Percentiles rank a stretch among this genome's conserved stretches.
These are phyloP conservation scores for Ailanthus altissimus DNA, from an alignment of 345 rosid genomes.

Conservation along the genomic window DNA sequence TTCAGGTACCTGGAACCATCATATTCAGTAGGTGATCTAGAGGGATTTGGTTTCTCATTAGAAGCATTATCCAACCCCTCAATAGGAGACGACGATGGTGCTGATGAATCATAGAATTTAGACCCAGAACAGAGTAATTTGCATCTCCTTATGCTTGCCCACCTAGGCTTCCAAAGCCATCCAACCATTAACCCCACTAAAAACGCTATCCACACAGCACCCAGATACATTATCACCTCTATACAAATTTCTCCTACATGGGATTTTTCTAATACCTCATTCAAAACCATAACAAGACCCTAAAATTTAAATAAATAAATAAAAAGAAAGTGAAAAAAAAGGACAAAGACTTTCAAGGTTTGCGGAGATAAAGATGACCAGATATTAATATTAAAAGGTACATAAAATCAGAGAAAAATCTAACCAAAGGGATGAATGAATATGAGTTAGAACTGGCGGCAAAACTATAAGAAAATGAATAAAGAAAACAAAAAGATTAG, in stretches of 20 bases:
- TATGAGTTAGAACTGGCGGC: slow-evolving; percentile 13
- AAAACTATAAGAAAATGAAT: neutral
- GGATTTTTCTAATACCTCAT: slow-evolving; percentile 19
- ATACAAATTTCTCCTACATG: slow-evolving; percentile 30
- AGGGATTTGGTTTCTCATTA: slow-evolving; percentile 23
- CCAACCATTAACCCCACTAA: slow-evolving; percentile 58
- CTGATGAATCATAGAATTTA: slow-evolving; percentile 41
- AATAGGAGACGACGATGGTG: slow-evolving; percentile 35
- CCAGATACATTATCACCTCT: slow-evolving; percentile 29
- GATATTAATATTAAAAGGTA: neutral
- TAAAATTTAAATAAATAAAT: neutral
- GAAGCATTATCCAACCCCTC: slow-evolving; percentile 34
- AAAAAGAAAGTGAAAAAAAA: neutral
- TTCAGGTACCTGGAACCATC: slow-evolving; percentile 38
- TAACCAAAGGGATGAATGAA: neutral
- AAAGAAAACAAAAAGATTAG: slow-evolving; percentile 9
- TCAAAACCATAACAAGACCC: slow-evolving; percentile 28
- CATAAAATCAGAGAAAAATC: neutral
- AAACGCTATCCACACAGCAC: slow-evolving; percentile 55
- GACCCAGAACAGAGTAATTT: slow-evolving; percentile 33
- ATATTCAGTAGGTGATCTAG: slow-evolving; percentile 29
- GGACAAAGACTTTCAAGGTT: neutral
- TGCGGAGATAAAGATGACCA: neutral
- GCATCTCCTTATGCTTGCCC: slow-evolving; percentile 31
- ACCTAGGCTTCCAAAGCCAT: slow-evolving; percentile 72